Evolutionary conservation across 345 rosid species (phyloP), one percentile per base, ranked within the genome.

Genomic region (Pelargonium nanum): DNA sequence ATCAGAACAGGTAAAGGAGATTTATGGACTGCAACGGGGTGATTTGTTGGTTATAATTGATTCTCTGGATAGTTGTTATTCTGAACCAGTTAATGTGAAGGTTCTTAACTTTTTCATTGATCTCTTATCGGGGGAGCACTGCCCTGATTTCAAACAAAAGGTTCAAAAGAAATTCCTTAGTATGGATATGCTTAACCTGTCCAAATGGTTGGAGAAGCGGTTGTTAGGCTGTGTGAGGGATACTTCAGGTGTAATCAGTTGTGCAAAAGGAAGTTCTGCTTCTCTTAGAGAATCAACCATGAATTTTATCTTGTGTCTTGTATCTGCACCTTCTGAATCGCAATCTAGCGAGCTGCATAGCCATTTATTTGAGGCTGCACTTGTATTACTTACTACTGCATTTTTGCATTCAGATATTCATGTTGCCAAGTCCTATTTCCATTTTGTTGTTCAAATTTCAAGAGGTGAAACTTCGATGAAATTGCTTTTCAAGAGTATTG

Each of bases 151-250:
- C 69, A 85, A 75, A 73, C 79, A 75, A 65, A 85, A 78, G 77
- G 62, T 84, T 40, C 84, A 81, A 65, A 62, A 71, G 56, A 84
- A 78, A 53, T 85, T 85, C 71, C 68, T 84, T 66, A 75, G 73
- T 62, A 85, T 84, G 96, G 97, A 86, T 76, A 55, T 78, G 74
- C 65, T 48, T 68, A 32, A 55, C 60, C 71, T 93, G 75, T 90
- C 94, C 59, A 77, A 76, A 65, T 86, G 95, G 99, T 74, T 93
- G 75, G 99, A 87, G 87, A 82, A 77, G 73, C 83, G 88, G 74
- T 78, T 93, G 62, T 77, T 89, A 68, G 96, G 99, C 76, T 78
- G 77, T 76, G 53, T 66, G 55, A 55, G 66, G 69, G 92, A 86
- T 65, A 71, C 74, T 53, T 62, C 80, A 22, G 82, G 72, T 58